Evolutionary conservation across 164 flowering plant genomes (phyloP).

Genomic region (Magnolia changhungtana): DNA sequence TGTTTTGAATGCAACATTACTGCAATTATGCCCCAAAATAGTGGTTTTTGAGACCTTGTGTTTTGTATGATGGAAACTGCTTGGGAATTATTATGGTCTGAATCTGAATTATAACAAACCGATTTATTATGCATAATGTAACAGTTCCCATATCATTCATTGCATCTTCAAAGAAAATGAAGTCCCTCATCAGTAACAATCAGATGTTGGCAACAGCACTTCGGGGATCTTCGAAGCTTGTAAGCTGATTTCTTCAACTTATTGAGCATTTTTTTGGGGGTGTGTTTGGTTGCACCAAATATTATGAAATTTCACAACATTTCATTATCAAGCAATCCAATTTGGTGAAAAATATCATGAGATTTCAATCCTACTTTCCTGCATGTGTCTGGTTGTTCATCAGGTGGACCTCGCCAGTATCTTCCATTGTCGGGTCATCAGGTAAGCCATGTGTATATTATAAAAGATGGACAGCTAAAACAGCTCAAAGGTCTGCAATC

Average conservation of each 20-base stretch:
- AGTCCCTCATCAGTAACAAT: conserved; percentile 51
- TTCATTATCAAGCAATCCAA: too few species aligned
- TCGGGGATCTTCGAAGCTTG: conserved; percentile 75
- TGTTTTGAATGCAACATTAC: background rate
- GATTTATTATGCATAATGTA: background rate
- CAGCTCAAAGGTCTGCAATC: too few species aligned
- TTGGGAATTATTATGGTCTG: background rate
- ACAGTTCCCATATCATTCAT: conserved; percentile 78
- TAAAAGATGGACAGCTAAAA: too few species aligned
- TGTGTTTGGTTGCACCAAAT: too few species aligned
- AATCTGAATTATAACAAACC: background rate
- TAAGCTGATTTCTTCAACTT: conserved; percentile 24
- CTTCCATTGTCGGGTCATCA: too few species aligned
- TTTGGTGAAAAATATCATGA: background rate
- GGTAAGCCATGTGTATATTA: too few species aligned
- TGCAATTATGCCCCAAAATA: background rate
- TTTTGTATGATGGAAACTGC: background rate
- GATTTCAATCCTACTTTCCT: background rate
- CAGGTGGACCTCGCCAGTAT: too few species aligned
- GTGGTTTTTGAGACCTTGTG: background rate
- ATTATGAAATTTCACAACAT: too few species aligned
- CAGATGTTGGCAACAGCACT: conserved; percentile 70
- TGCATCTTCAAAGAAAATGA: conserved; percentile 82
- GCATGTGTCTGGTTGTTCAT: background rate
- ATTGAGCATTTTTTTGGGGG: too few species aligned